phyloP scores from a whole-genome alignment of 1,139 yeast genomes.

The Sporopachydermia cereana region DNA sequence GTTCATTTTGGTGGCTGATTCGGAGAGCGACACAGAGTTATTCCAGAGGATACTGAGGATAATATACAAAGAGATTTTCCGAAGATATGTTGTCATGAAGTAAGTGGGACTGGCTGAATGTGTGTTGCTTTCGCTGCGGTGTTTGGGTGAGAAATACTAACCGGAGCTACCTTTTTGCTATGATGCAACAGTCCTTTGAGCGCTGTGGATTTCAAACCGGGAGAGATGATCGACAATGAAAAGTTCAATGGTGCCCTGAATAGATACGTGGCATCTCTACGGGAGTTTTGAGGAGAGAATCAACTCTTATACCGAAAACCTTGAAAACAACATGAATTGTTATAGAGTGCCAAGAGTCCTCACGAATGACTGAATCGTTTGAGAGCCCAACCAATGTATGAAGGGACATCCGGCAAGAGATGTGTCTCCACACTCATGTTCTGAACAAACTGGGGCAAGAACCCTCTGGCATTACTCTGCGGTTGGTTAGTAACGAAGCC shows the following conservation, averaged over 20 bases:
- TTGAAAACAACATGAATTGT: too few relatives aligned
- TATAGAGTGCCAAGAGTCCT: too few relatives aligned
- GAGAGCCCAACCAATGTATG: neutral
- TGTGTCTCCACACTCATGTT: neutral
- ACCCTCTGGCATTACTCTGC: constrained; percentile 1
- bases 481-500: too few relatives aligned
- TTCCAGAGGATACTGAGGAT: neutral
- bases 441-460: neutral
- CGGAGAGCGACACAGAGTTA: constrained; percentile 14
- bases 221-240: constrained; percentile 4
- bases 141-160: too few relatives aligned
- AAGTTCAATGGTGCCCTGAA: neutral
- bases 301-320: too few relatives aligned
- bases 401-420: neutral
- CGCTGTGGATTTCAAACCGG: constrained; percentile 1
- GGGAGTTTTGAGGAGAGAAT: neutral
- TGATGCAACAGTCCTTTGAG: constrained; percentile 1
- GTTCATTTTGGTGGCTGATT: constrained; percentile 65
- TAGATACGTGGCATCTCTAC: constrained; percentile 3
- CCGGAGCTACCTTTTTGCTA: too few relatives aligned
- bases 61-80: constrained; percentile 1
- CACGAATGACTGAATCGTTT: neutral
- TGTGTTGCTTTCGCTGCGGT: too few relatives aligned
- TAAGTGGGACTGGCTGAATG: neutral
- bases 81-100: constrained; percentile 5